These are phyloP conservation scores for Nannizziopsis barbatae DNA, from an alignment of 2,329 filamentous ascomycete genomes.

Conservation along the genomic window DNA sequence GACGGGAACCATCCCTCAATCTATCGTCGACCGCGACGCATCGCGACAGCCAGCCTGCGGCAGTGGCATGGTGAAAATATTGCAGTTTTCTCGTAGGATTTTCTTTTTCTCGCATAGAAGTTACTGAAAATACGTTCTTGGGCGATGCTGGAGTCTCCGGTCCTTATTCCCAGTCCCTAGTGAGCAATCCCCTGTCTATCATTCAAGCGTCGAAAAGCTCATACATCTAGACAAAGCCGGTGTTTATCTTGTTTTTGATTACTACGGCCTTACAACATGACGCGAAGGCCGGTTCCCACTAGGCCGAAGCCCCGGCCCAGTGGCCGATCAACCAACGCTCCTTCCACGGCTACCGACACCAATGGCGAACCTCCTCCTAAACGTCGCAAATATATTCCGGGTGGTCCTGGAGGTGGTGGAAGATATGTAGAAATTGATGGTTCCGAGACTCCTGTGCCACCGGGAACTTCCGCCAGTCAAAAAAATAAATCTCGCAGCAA, in stretches of 20 bases:
- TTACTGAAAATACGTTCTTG: not conserved
- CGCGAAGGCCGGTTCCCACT: slow-evolving; percentile 20
- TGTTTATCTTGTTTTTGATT: not conserved
- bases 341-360: slow-evolving; percentile 21
- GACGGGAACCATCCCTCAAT: slow-evolving; percentile 4
- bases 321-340: slow-evolving; percentile 24
- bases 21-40: slow-evolving; percentile 3
- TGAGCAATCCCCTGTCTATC: not conserved
- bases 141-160: not conserved
- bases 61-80: not conserved
- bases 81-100: not conserved
- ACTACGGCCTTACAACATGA: slow-evolving; percentile 24
- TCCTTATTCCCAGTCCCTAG: not conserved
- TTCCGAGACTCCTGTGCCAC: slow-evolving; percentile 44
- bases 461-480: slow-evolving; percentile 27
- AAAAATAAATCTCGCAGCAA: slow-evolving; percentile 42
- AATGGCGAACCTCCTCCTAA: slow-evolving; percentile 54
- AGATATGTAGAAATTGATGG: slow-evolving; percentile 67
- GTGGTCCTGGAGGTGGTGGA: slow-evolving; percentile 74
- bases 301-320: slow-evolving; percentile 25
- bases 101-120: not conserved
- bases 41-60: slow-evolving; percentile 4
- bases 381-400: slow-evolving; percentile 68
- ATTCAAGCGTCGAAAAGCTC: not conserved
- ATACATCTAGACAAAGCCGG: not conserved